Conservation (phyloP, 2,329 filamentous ascomycete species). For the Pseudocercospora cruenta region DNA sequence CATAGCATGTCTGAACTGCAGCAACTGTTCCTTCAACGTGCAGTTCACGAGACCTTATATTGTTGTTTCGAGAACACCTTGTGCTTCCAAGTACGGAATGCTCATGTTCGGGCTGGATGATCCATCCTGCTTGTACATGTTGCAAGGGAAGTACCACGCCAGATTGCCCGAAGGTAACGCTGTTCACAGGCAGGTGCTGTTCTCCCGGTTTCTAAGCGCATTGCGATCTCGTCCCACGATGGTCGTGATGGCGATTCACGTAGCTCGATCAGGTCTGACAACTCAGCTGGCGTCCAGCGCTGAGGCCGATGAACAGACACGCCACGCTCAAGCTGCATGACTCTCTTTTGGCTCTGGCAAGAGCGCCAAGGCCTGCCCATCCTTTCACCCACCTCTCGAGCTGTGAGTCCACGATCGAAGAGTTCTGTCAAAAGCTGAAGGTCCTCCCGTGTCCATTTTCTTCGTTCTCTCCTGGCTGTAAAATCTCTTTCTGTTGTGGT, state of each 20-base stretch:
- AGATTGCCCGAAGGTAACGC: constrained; percentile 62
- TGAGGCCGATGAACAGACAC: too few species aligned
- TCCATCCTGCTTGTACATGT: constrained; percentile 89
- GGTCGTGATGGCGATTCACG: too few species aligned
- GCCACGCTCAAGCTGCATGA: background rate
- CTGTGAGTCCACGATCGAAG: background rate
- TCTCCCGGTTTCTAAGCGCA: too few species aligned
- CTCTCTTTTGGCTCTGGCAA: background rate
- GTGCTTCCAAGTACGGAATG: constrained; percentile 59
- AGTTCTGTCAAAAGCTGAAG: background rate
- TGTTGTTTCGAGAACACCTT: too few species aligned
- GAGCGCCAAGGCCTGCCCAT: background rate
- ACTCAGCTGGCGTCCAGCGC: too few species aligned
- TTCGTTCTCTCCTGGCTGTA: background rate
- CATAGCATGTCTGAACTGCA: too few species aligned
- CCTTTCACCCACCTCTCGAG: background rate
- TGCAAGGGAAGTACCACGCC: constrained; percentile 97
- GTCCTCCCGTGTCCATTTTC: background rate
- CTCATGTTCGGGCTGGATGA: constrained; percentile 77
- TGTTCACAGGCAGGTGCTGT: too few species aligned
- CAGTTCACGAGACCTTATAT: too few species aligned
- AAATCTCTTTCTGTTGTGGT: background rate
- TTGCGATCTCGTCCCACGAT: too few species aligned
- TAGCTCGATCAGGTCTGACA: too few species aligned
- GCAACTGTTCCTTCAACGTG: too few species aligned